Base-by-base conservation (phyloP, 208 protist genomes). In the Acanthamoeba culbertsoni region DNA sequence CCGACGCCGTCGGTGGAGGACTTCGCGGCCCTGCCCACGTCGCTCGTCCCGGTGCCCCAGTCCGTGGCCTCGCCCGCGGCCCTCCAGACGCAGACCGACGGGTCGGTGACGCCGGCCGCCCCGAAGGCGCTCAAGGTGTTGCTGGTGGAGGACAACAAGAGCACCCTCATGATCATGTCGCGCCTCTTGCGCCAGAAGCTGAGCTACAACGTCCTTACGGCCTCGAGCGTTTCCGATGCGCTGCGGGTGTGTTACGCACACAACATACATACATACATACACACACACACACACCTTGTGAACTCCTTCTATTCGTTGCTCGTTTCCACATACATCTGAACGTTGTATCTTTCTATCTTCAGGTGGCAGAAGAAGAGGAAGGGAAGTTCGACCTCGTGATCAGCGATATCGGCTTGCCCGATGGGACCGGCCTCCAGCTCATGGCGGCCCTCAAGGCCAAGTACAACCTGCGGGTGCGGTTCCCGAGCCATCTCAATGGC, bases 331-430 rank as follows among this genome's bases (percentile, higher is more conserved):
- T n/a, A n/a, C n/a, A n/a, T n/a, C n/a, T n/a, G n/a, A n/a, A n/a
- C n/a, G n/a, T n/a, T n/a, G n/a, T n/a, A n/a, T n/a, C n/a, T n/a
- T n/a, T n/a, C n/a, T n/a, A n/a, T n/a, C n/a, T n/a, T n/a, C 51
- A 53, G 1, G 86, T 93, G 37, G 91, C 91, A 0, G 59, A 86
- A 6, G 33, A 51, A n/a, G 55, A 93, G 40, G 2, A 53, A 2
- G 82, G 82, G 7, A 2, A 20, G n/a, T 89, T 93, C 37, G 91
- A 93, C 91, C 53, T 93, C 10, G 55, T 93, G 5, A 79, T 93
- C 57, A 84, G 62, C 31, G 91, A 93, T 46, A 68, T 93, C 31
- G 91, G 91, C 6, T 43, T 93, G 12, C 91, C 91, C 1, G 91
- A 93, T n/a, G 75, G 68, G 1, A 90, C 45, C 5, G 91, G 91